Percentiles rank a stretch among this genome's conserved stretches.
Conservation (phyloP, 805 yeast genomes). For the Nadsonia fulvescens region DNA sequence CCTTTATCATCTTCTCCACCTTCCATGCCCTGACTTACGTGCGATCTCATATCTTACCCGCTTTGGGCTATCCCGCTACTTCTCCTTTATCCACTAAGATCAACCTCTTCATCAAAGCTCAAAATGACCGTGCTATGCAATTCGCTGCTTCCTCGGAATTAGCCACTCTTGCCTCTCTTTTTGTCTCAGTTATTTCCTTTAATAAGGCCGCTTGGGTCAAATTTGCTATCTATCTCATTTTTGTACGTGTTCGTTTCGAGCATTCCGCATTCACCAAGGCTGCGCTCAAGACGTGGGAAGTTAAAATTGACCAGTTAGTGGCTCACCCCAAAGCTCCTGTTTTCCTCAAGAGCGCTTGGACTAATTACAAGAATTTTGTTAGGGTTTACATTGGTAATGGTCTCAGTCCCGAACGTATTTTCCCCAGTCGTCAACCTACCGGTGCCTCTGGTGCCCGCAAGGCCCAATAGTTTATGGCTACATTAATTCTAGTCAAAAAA, state of each 20-base stretch:
- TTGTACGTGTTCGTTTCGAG: constrained; percentile 64
- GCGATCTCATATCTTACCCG: constrained; percentile 49
- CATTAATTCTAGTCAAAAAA: no score
- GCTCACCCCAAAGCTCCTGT: constrained; percentile 38
- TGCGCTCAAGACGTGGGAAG: constrained; percentile 51
- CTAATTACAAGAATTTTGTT: constrained; percentile 22
- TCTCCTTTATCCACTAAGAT: constrained; percentile 18
- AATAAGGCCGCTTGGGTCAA: constrained; percentile 41
- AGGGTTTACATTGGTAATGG: no score
- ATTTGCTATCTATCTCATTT: constrained; percentile 31
- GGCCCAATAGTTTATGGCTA: no score
- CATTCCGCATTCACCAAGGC: constrained; percentile 55
- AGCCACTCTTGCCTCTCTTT: constrained; percentile 15
- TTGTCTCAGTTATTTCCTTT: constrained; percentile 33
- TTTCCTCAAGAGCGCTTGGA: constrained; percentile 31
- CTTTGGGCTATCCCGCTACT: constrained; percentile 23
- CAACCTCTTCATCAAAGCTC: constrained; percentile 28
- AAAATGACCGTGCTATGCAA: constrained; percentile 42
- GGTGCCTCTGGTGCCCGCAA: no score
- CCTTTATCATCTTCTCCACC: constrained; percentile 59
- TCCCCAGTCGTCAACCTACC: no score
- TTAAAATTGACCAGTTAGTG: constrained; percentile 40
- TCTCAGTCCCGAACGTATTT: no score
- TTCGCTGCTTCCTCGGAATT: constrained; percentile 45
- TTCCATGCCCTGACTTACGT: constrained; percentile 69